Conservation (phyloP, 768 basidiomycete genomes). For the Nidularia sp. region DNA sequence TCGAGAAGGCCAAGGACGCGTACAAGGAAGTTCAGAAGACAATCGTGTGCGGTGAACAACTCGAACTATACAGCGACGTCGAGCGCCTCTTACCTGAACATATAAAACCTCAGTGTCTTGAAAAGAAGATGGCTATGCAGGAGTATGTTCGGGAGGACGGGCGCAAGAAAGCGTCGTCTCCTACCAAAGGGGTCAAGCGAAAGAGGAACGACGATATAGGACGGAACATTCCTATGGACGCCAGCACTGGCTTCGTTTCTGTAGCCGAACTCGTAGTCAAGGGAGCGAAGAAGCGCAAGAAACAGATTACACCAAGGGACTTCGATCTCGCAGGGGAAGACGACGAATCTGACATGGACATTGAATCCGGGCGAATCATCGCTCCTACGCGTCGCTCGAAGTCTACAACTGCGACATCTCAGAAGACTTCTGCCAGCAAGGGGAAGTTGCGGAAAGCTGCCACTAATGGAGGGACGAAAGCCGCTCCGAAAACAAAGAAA, state of each 20-base stretch:
- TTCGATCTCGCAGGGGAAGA: slow-evolving; percentile 56
- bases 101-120: slow-evolving; percentile 70
- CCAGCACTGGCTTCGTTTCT: slow-evolving; percentile 66
- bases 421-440: slow-evolving; percentile 20
- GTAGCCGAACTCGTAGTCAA: slow-evolving; percentile 63
- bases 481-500: slow-evolving; percentile 19
- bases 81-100: slow-evolving; percentile 79
- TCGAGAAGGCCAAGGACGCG: slow-evolving; percentile 80
- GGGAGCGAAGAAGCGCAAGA: slow-evolving; percentile 36
- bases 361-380: slow-evolving; percentile 50
- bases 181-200: slow-evolving; percentile 46
- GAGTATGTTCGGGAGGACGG: slow-evolving; percentile 55
- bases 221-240: slow-evolving; percentile 74
- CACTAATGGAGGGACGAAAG: slow-evolving; percentile 25
- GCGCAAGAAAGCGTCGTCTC: slow-evolving; percentile 25
- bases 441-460: slow-evolving; percentile 37
- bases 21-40: slow-evolving; percentile 88
- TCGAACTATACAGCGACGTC: slow-evolving; percentile 93
- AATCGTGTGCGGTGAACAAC: slow-evolving; percentile 79
- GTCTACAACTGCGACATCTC: slow-evolving; percentile 31
- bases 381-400: slow-evolving; percentile 45
- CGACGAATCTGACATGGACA: slow-evolving; percentile 65
- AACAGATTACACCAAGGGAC: slow-evolving; percentile 26
- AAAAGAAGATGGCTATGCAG: slow-evolving; percentile 81
- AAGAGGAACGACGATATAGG: slow-evolving; percentile 65